phyloP scores from a whole-genome alignment of 1,284 basidiomycete genomes.

The Ceratobasidium sp. region DNA sequence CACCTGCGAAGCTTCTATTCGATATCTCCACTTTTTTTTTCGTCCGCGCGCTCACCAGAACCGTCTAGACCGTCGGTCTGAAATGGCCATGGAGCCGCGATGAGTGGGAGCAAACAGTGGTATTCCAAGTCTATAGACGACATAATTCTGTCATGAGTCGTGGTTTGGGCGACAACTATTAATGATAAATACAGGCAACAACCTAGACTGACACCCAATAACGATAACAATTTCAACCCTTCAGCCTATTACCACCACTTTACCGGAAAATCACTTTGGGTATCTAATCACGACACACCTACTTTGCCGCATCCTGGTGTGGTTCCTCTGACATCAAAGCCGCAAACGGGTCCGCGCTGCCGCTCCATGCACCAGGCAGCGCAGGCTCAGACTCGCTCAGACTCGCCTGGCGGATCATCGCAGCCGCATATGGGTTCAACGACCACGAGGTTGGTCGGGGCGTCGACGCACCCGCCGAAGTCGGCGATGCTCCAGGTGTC shows the following conservation, averaged over 20 bases:
- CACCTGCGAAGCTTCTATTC: neutral
- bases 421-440: conserved; percentile 37
- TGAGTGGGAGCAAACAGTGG: neutral
- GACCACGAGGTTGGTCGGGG: conserved; percentile 26
- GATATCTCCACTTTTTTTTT: neutral
- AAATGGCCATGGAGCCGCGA: neutral
- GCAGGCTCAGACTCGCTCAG: neutral
- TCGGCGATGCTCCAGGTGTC: conserved; percentile 11
- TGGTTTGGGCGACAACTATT: conserved; percentile 2
- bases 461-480: neutral
- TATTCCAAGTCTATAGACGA: neutral
- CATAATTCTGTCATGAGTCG: neutral
- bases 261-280: neutral
- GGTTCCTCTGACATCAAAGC: conserved; percentile 1
- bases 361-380: conserved; percentile 1
- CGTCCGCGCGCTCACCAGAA: neutral
- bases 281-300: neutral
- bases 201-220: neutral
- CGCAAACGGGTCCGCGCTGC: neutral
- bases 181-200: neutral
- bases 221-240: neutral
- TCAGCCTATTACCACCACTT: no score
- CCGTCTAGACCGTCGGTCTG: neutral
- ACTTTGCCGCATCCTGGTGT: neutral
- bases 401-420: conserved; percentile 29